phyloP scores from a whole-genome alignment of 164 flowering plant species.

The Cinnamomum chago region DNA sequence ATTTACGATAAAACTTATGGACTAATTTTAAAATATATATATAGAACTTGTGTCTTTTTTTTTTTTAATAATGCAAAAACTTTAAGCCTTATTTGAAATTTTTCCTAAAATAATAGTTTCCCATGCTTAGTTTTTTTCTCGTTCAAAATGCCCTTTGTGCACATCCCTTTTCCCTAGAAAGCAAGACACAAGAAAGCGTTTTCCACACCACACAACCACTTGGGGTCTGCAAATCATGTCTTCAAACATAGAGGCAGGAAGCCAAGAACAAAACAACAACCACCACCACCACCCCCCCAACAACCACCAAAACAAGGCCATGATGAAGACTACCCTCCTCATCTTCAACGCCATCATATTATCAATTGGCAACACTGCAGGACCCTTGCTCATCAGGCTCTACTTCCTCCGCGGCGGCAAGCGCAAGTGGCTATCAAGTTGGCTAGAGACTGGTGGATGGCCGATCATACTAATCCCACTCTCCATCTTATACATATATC shows the following conservation, averaged over 20 bases:
- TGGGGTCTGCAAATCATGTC: background rate
- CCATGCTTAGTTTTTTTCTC: no score
- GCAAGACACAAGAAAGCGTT: no score
- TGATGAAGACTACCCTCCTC: slow-evolving; percentile 8
- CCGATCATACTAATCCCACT: slow-evolving; percentile 50
- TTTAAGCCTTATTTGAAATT: no score
- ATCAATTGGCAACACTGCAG: slow-evolving; percentile 41
- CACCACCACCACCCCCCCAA: background rate
- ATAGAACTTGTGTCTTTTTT: no score
- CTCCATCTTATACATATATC: slow-evolving; percentile 2
- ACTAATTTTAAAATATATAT: no score
- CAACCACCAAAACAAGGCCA: background rate
- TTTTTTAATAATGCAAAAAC: no score
- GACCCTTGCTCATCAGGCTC: slow-evolving; percentile 50
- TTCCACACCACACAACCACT: background rate
- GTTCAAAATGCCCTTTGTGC: no score
- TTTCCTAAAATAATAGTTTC: no score
- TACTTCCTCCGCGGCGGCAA: slow-evolving; percentile 65
- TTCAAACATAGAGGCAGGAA: background rate
- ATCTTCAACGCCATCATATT: slow-evolving; percentile 28
- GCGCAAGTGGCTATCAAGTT: slow-evolving; percentile 32
- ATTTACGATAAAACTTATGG: no score
- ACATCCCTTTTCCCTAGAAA: no score
- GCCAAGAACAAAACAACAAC: background rate
- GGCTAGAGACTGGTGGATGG: slow-evolving; percentile 46